Conservation (phyloP, 441 rosid genomes). For the Dalechampia spathulata region DNA sequence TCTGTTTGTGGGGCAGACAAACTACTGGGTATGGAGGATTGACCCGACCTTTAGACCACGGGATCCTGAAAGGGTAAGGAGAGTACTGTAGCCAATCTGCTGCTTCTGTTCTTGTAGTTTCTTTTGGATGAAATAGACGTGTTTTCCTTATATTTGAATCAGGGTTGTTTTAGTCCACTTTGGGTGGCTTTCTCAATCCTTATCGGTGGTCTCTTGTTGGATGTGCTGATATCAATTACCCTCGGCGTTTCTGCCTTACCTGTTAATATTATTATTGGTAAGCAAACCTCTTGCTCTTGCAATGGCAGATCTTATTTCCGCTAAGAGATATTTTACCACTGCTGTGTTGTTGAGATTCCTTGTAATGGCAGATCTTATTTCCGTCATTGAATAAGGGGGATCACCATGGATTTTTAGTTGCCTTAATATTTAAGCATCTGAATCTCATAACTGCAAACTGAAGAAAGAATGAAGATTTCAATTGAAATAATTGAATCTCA, state of each 20-base stretch:
- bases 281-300: neutral
- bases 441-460: no score
- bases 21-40: slow-evolving; percentile 77
- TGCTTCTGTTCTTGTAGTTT: neutral
- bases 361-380: neutral
- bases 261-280: slow-evolving; percentile 76
- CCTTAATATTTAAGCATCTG: no score
- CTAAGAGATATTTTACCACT: neutral
- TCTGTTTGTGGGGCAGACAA: slow-evolving; percentile 37
- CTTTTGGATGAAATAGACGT: neutral
- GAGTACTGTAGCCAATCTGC: neutral
- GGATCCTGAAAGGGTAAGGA: slow-evolving; percentile 54
- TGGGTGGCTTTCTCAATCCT: slow-evolving; percentile 93
- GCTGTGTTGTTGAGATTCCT: neutral
- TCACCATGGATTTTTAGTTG: no score
- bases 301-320: no score
- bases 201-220: slow-evolving; percentile 76
- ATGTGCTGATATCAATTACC: slow-evolving; percentile 76
- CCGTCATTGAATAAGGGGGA: no score
- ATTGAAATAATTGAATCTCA: no score
- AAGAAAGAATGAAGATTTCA: no score
- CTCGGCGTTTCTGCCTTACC: slow-evolving; percentile 86
- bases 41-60: slow-evolving; percentile 58
- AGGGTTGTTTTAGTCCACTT: slow-evolving; percentile 80
- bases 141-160: slow-evolving; percentile 16